A percentile compares a stretch with the other conserved stretches of the same genome.
phyloP scores from a whole-genome alignment of 768 basidiomycete species.

The Trametes sanguinea region DNA sequence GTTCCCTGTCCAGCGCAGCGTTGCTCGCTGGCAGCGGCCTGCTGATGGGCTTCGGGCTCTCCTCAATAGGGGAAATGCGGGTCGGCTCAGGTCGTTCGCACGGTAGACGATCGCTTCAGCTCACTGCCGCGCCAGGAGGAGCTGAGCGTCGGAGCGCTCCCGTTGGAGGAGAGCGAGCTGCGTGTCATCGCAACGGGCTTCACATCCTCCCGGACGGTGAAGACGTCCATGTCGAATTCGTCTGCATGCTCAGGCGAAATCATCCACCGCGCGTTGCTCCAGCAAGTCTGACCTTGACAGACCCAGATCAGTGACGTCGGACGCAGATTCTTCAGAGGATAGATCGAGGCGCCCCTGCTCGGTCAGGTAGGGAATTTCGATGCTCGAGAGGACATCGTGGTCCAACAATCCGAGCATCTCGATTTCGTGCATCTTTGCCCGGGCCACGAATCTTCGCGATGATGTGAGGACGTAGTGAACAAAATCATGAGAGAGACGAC shows the following conservation, averaged over 20 bases:
- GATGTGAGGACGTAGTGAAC: too few species aligned
- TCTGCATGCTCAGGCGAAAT: constrained; percentile 60
- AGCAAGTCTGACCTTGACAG: background rate
- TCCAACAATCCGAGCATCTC: constrained; percentile 92
- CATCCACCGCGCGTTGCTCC: constrained; percentile 2
- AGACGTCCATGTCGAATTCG: constrained; percentile 72
- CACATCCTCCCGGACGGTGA: constrained; percentile 50
- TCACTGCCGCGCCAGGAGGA: constrained; percentile 41
- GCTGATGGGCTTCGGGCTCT: constrained; percentile 57
- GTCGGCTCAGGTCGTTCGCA: constrained; percentile 50
- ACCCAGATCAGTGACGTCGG: constrained; percentile 11
- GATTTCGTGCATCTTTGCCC: constrained; percentile 97
- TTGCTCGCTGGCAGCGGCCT: constrained; percentile 53
- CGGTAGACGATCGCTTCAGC: constrained; percentile 26
- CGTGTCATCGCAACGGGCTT: constrained; percentile 35
- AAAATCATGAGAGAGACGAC: background rate
- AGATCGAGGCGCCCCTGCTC: constrained; percentile 37
- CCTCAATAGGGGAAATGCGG: constrained; percentile 66
- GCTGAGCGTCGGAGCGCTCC: constrained; percentile 38
- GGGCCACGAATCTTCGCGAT: constrained; percentile 64
- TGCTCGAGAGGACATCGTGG: constrained; percentile 87
- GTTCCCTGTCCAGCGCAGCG: constrained; percentile 19
- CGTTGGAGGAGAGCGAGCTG: constrained; percentile 44
- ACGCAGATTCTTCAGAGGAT: constrained; percentile 20
- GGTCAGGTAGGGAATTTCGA: constrained; percentile 80